These are phyloP conservation scores for Aspergillus piperis DNA, from an alignment of 2,329 filamentous ascomycete species.

Conservation along the genomic window DNA sequence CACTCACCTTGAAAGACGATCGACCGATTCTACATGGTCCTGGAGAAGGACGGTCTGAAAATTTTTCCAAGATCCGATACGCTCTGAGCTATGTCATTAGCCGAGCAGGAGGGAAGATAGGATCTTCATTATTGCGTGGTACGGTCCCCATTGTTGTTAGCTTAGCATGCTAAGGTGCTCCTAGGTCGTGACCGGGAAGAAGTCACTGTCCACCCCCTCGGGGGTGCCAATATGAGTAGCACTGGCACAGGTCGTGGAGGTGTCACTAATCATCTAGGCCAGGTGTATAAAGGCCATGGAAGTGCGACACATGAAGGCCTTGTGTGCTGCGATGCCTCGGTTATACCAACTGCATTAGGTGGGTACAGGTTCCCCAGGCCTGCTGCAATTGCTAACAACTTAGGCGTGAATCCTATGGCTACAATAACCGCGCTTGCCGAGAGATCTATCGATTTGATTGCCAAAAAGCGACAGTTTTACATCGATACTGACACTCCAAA, in stretches of 20 bases:
- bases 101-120: background rate
- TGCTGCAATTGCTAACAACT: background rate
- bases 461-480: background rate
- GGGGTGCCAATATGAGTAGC: slow-evolving; percentile 2
- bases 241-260: background rate
- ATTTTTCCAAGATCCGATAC: background rate
- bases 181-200: background rate
- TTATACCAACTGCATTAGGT: slow-evolving; percentile 2
- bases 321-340: background rate
- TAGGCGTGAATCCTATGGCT: slow-evolving; percentile 2
- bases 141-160: background rate
- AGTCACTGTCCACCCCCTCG: slow-evolving; percentile 4
- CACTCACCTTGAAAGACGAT: background rate
- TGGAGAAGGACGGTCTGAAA: background rate
- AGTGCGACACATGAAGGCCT: background rate
- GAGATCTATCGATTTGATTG: background rate
- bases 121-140: background rate
- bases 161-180: background rate
- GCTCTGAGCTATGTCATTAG: background rate
- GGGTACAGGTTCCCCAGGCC: background rate
- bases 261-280: slow-evolving; percentile 1
- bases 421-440: slow-evolving; percentile 4
- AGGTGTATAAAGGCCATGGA: background rate
- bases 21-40: background rate
- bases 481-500: background rate